Conservation (phyloP, 208 protist species). For the Giardia muris region DNA sequence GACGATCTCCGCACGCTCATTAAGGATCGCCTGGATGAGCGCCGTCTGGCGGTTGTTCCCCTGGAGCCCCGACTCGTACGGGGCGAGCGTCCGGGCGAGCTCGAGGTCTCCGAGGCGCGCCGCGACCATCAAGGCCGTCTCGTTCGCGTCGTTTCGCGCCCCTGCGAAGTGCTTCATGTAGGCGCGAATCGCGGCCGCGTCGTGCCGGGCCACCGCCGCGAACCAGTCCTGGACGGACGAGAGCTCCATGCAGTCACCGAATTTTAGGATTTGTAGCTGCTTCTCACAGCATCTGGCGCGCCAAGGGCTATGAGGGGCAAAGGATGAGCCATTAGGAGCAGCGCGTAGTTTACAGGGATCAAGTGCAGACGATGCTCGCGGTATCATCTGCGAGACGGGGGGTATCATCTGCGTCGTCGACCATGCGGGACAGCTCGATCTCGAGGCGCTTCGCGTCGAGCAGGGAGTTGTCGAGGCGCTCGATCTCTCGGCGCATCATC, state of each 20-base stretch:
- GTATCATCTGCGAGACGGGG: too few relatives aligned
- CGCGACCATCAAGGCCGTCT: not conserved
- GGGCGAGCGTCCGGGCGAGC: not conserved
- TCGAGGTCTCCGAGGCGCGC: not conserved
- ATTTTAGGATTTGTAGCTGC: too few relatives aligned
- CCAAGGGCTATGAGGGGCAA: too few relatives aligned
- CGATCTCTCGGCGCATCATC: not conserved
- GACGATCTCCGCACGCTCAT: not conserved
- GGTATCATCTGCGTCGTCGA: not conserved
- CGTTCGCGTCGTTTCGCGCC: not conserved
- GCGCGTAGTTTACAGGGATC: too few relatives aligned
- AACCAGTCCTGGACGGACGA: constrained; percentile 2
- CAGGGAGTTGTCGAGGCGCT: not conserved
- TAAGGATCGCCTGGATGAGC: not conserved
- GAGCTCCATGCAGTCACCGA: too few relatives aligned
- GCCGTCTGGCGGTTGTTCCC: not conserved
- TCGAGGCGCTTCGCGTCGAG: not conserved
- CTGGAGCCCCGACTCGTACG: not conserved
- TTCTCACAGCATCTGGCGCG: too few relatives aligned
- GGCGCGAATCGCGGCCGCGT: not conserved
- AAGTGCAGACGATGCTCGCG: too few relatives aligned
- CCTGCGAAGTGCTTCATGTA: not conserved
- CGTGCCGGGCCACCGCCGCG: not conserved
- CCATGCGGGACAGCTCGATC: not conserved
- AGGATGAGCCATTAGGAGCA: too few relatives aligned